Conservation (phyloP, 305 asterid species). For the Solanum hybrid region DNA sequence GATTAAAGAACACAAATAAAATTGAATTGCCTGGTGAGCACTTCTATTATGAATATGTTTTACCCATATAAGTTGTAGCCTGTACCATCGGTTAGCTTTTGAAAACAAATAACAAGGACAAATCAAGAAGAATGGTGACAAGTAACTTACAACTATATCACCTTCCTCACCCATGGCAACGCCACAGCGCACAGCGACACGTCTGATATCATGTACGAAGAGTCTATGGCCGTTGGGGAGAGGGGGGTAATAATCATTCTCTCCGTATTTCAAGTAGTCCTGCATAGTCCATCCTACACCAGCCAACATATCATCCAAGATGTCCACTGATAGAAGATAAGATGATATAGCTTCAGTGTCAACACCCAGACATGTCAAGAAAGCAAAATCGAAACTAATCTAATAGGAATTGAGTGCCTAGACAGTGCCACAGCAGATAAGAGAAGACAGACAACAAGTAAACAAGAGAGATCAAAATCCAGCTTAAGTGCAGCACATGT, state of each 20-base stretch:
- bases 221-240: conserved; percentile 82
- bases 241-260: conserved; percentile 95
- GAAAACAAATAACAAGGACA: neutral
- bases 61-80: neutral
- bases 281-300: conserved; percentile 97
- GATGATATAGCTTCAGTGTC: neutral
- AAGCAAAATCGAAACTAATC: neutral
- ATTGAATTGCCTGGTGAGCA: neutral
- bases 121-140: neutral
- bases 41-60: neutral
- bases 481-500: neutral
- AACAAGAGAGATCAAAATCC: neutral
- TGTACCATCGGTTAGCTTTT: neutral
- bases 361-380: neutral
- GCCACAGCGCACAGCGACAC: conserved; percentile 94
- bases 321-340: conserved; percentile 56
- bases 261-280: conserved; percentile 88
- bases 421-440: neutral
- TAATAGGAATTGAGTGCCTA: neutral
- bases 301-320: conserved; percentile 91
- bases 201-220: conserved; percentile 87
- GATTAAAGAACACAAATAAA: neutral
- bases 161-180: conserved; percentile 99
- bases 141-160: conserved; percentile 75
- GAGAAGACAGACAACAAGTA: neutral